These are phyloP conservation scores for Trichosporon faecale DNA, from an alignment of 1,284 basidiomycete genomes.

Conservation along the genomic window DNA sequence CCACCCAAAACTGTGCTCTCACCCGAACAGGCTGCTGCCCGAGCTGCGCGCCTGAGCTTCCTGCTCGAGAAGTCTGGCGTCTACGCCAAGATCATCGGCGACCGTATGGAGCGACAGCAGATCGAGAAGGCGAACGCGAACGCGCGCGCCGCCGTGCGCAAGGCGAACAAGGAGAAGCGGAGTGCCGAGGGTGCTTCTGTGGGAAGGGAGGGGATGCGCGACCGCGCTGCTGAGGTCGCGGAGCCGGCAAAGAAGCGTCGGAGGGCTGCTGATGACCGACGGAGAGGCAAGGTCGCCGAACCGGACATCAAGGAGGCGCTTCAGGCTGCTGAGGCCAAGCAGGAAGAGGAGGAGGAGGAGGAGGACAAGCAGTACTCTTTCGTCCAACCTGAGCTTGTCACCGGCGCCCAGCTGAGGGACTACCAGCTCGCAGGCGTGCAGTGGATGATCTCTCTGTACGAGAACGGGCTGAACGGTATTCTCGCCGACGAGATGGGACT, in stretches of 20 bases:
- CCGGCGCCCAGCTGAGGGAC: constrained; percentile 77
- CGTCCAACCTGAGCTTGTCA: constrained; percentile 73
- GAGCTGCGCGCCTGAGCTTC: constrained; percentile 39
- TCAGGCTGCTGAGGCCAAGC: constrained; percentile 15
- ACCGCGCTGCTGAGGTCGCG: constrained; percentile 19
- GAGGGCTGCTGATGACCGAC: neutral
- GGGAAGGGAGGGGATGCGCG: constrained; percentile 25
- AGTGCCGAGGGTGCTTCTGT: constrained; percentile 23
- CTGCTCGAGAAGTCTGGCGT: constrained; percentile 51
- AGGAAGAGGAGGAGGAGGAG: constrained; percentile 26
- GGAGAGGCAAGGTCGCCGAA: constrained; percentile 12
- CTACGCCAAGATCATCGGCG: constrained; percentile 52
- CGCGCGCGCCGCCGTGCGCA: constrained; percentile 38
- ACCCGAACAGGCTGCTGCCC: constrained; percentile 33
- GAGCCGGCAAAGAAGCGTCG: constrained; percentile 13
- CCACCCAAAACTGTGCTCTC: neutral
- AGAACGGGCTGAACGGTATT: constrained; percentile 93
- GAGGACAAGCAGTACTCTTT: constrained; percentile 46
- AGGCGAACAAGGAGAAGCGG: constrained; percentile 48
- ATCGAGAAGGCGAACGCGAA: constrained; percentile 47
- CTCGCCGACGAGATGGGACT: constrained; percentile 82
- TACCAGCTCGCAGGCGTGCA: constrained; percentile 94
- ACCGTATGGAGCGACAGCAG: constrained; percentile 53
- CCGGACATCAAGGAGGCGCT: neutral
- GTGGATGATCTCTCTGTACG: constrained; percentile 91